These are phyloP conservation scores for Volvox africanus DNA, from an alignment of 139 green algal species.

Conservation along the genomic window DNA sequence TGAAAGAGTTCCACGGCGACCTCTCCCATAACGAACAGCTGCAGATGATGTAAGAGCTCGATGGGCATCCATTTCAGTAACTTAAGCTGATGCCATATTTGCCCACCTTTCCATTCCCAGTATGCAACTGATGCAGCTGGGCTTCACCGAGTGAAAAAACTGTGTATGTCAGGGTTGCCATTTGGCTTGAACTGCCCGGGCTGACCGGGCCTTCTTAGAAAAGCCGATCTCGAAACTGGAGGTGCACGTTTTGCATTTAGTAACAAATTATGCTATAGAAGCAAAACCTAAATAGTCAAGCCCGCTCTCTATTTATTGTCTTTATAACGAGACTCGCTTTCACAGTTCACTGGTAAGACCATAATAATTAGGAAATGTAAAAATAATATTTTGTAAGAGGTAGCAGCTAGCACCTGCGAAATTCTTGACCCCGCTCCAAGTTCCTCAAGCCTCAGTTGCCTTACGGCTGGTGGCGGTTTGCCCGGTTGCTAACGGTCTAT, in stretches of 20 bases:
- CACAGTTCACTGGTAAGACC: too few species aligned
- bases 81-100: too few species aligned
- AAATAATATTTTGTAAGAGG: too few species aligned
- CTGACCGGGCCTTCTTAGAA: neutral
- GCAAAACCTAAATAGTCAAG: neutral
- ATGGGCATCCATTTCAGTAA: neutral
- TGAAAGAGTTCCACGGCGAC: slow-evolving; percentile 84
- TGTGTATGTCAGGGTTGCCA: slow-evolving; percentile 72
- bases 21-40: slow-evolving; percentile 84
- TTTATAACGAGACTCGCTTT: too few species aligned
- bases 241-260: neutral
- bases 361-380: too few species aligned
- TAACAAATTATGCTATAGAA: neutral
- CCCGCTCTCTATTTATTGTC: neutral
- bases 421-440: too few species aligned
- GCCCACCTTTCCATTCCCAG: slow-evolving; percentile 68
- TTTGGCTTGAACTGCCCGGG: neutral
- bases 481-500: too few species aligned
- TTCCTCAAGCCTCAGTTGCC: too few species aligned
- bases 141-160: slow-evolving; percentile 73
- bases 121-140: slow-evolving; percentile 81
- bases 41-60: neutral
- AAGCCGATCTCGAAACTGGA: neutral
- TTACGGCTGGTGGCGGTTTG: too few species aligned
- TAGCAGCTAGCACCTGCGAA: too few species aligned